Conservation (phyloP, 2,329 filamentous ascomycete species). For the Hypoxylon sp. region DNA sequence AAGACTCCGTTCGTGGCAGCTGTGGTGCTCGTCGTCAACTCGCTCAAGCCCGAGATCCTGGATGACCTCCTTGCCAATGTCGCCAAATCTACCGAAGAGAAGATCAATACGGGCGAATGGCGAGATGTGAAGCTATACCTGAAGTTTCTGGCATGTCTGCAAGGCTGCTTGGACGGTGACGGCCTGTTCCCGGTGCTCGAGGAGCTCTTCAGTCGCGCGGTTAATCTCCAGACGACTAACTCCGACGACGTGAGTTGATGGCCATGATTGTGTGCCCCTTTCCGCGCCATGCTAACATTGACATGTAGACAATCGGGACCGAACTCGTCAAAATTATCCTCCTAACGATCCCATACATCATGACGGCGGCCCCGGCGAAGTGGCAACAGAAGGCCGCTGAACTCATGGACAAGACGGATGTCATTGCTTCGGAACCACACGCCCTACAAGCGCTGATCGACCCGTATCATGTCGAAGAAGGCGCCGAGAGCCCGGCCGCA, state of each 20-base stretch:
- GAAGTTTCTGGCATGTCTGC: slow-evolving; percentile 87
- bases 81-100: slow-evolving; percentile 68
- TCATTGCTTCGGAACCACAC: slow-evolving; percentile 89
- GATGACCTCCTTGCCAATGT: slow-evolving; percentile 73
- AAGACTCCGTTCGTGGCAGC: slow-evolving; percentile 96
- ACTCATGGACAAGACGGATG: slow-evolving; percentile 91
- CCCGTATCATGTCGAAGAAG: slow-evolving; percentile 74
- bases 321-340: slow-evolving; percentile 97
- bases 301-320: slow-evolving; percentile 68
- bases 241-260: slow-evolving; percentile 80
- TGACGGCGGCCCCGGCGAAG: slow-evolving; percentile 74
- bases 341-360: slow-evolving; percentile 89
- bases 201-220: slow-evolving; percentile 90
- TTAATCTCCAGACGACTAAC: slow-evolving; percentile 89
- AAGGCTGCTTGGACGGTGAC: slow-evolving; percentile 80
- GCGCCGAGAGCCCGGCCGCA: slow-evolving; percentile 69
- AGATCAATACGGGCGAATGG: slow-evolving; percentile 80
- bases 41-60: slow-evolving; percentile 76
- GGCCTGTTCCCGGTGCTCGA: slow-evolving; percentile 86
- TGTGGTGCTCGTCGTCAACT: slow-evolving; percentile 81
- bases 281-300: background rate
- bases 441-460: slow-evolving; percentile 86
- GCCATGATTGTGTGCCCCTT: background rate
- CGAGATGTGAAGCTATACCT: slow-evolving; percentile 89
- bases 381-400: slow-evolving; percentile 77